Evolutionary conservation across 1,284 basidiomycete genomes (phyloP), one percentile per base, ranked within the genome.

Genomic region (Cryptococcus sp.): DNA sequence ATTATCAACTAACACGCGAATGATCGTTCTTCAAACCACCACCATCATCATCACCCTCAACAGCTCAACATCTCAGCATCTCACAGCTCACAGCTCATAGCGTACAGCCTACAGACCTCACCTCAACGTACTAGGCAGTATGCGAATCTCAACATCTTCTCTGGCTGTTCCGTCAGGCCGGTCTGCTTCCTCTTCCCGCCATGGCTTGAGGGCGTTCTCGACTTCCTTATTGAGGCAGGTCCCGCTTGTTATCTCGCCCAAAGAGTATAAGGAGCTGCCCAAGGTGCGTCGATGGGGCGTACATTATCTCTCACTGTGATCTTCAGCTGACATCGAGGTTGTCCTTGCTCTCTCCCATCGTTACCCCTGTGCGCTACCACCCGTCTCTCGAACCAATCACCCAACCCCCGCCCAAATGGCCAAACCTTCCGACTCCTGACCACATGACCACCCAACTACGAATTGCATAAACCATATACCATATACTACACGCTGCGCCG

Each of bases 211-310:
- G 27, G 53, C 39, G 7, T 53, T 62, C 19, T 50, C 54, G n/a
- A 58, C 52, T 50, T 25, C 55, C 19, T 17, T 25, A 27, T 38
- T 39, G 38, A 30, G 39, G 20, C 23, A 49, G 53, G 68, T 67
- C 1, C 74, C 76, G 1, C 64, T 78, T 1, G 66, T 78, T 7
- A 62, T 78, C 57, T 66, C 65, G 15, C 72, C 74, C 0, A 57
- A 65, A 22, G 65, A 76, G 50, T 66, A 67, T 57, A 63, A 67
- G 55, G 59, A 62, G 35, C 65, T 78, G 3, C 70, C 71, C 20
- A 71, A 66, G 58, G 72, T 68, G 38, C 42, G 71, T 66, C 23
- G 16, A 13, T 17, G 1, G 10, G 5, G 3, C 38, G 4, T 23
- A 5, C 3, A 11, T n/a, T 11, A 5, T 13, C 19, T 19, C 45